A percentile compares a stretch with the other conserved stretches of the same genome.
Conservation (phyloP, 169 alveolate genomes). For the Plasmodium berghei region DNA sequence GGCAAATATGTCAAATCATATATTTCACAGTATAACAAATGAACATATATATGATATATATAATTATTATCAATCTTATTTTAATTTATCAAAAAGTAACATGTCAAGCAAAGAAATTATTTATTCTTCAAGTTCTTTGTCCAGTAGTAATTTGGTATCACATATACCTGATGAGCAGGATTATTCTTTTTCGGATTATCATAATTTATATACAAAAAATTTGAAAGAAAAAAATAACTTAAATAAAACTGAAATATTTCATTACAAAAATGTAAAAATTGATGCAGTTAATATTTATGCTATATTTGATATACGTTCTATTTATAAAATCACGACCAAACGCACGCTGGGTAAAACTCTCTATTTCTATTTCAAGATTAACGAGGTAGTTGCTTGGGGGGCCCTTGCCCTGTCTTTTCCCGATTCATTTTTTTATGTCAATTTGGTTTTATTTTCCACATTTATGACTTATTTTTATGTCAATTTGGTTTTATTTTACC, state of each 20-base stretch:
- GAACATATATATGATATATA: constrained; percentile 60
- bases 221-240: constrained; percentile 55
- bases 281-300: constrained; percentile 78
- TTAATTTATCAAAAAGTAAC: constrained; percentile 30
- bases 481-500: constrained; percentile 19
- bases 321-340: constrained; percentile 78
- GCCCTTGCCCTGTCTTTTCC: neutral
- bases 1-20: constrained; percentile 10
- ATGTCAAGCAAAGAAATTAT: neutral
- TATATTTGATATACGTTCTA: constrained; percentile 76
- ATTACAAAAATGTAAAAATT: constrained; percentile 6
- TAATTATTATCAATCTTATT: constrained; percentile 46
- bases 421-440: neutral
- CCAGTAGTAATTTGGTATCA: constrained; percentile 16
- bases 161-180: constrained; percentile 75
- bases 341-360: constrained; percentile 59
- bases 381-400: constrained; percentile 33
- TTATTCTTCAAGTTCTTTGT: constrained; percentile 12
- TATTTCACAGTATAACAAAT: constrained; percentile 35
- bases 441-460: neutral
- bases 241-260: constrained; percentile 1
- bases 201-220: constrained; percentile 77
- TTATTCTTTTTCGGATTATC: constrained; percentile 81
- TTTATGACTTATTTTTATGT: neutral
- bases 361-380: constrained; percentile 79